Conservation (phyloP, 108 stramenopile genomes). For the Cyclostephanos invisitatus region DNA sequence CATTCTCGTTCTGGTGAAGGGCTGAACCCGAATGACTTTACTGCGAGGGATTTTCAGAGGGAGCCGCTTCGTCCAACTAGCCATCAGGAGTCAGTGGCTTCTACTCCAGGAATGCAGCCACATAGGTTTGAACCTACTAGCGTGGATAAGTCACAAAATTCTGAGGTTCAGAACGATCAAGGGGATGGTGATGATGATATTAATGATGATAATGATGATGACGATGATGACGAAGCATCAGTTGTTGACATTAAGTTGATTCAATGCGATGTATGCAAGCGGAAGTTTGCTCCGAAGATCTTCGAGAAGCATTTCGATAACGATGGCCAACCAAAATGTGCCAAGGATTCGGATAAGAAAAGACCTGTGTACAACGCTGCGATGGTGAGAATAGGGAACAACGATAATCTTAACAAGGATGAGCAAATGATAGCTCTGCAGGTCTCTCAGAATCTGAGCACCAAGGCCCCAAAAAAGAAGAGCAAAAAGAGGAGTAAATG, state of each 20-base stretch:
- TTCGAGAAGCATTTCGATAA: conserved; percentile 46
- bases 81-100: neutral
- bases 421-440: conserved; percentile 39
- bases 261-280: conserved; percentile 35
- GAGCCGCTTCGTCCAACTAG: neutral
- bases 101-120: neutral
- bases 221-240: conserved; percentile 11
- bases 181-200: conserved; percentile 11
- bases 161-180: conserved; percentile 8
- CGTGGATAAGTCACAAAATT: conserved; percentile 5
- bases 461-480: conserved; percentile 10
- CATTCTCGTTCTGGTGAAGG: neutral
- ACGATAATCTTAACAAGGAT: conserved; percentile 35
- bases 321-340: conserved; percentile 49
- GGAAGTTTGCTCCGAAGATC: conserved; percentile 45
- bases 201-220: conserved; percentile 11
- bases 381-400: conserved; percentile 41
- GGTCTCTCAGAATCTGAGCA: conserved; percentile 21
- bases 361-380: conserved; percentile 45
- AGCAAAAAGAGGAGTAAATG: conserved; percentile 41
- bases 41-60: neutral
- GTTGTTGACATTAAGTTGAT: conserved; percentile 40
- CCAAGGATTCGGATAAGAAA: conserved; percentile 22
- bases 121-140: neutral
- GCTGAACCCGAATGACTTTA: neutral